Percentiles rank a stretch among this genome's conserved stretches.
These are phyloP conservation scores for Truncatella angustata DNA, from an alignment of 2,329 filamentous ascomycete genomes.

Conservation along the genomic window DNA sequence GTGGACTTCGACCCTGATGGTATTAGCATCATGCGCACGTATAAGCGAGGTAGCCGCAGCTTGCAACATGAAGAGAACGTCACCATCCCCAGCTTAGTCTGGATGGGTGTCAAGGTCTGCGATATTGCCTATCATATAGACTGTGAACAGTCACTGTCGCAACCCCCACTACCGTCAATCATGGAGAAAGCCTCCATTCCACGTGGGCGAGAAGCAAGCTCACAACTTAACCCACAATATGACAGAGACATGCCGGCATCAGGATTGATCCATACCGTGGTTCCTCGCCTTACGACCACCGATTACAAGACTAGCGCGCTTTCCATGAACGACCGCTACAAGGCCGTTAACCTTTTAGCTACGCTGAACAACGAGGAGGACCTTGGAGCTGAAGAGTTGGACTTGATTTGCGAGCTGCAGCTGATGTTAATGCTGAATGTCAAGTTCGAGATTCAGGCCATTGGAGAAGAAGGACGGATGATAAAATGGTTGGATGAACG, in stretches of 20 bases:
- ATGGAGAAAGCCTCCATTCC: too few relatives aligned
- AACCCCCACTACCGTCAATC: neutral
- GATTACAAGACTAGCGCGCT: constrained; percentile 36
- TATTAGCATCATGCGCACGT: constrained; percentile 69
- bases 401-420: constrained; percentile 60
- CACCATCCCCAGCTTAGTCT: constrained; percentile 51
- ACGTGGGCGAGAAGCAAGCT: too few relatives aligned
- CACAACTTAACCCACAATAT: too few relatives aligned
- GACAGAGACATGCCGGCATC: too few relatives aligned
- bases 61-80: constrained; percentile 58
- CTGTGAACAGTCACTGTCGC: neutral
- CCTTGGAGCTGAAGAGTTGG: constrained; percentile 29
- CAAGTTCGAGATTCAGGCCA: constrained; percentile 75
- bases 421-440: constrained; percentile 70
- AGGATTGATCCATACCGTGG: too few relatives aligned
- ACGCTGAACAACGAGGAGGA: constrained; percentile 30
- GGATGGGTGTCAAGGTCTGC: constrained; percentile 59
- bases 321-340: constrained; percentile 54
- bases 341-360: constrained; percentile 53
- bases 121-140: constrained; percentile 33
- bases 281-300: neutral
- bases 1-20: constrained; percentile 79
- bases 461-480: constrained; percentile 56
- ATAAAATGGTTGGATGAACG: constrained; percentile 47
- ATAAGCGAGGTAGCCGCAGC: constrained; percentile 66